These are phyloP conservation scores for Linnemannia exigua DNA, from an alignment of 192 early-diverging fungal species.

Conservation along the genomic window DNA sequence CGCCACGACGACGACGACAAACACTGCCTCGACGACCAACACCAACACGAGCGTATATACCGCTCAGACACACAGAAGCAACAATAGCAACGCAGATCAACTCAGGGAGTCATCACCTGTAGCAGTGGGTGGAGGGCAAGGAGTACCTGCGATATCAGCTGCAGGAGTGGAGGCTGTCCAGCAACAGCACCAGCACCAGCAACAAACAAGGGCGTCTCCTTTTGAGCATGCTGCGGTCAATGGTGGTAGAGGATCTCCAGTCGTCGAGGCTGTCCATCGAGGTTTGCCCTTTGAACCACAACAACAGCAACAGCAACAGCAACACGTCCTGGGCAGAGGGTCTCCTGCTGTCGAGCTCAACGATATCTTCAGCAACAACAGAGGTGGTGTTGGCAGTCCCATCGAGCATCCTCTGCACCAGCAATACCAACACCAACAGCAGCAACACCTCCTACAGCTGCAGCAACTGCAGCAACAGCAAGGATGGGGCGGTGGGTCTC, in stretches of 20 bases:
- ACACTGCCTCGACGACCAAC: not conserved
- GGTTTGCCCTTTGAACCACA: slow-evolving; percentile 4
- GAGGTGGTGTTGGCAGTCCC: not conserved
- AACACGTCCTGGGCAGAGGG: not conserved
- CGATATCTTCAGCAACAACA: not conserved
- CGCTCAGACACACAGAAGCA: not conserved
- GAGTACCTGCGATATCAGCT: not conserved
- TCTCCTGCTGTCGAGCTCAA: slow-evolving; percentile 14
- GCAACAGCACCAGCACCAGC: not conserved
- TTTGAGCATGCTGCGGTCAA: not conserved
- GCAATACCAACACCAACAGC: not conserved
- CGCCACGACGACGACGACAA: not conserved
- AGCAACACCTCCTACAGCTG: not conserved
- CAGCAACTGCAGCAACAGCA: not conserved
- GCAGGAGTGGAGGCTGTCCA: not conserved
- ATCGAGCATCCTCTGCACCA: not conserved
- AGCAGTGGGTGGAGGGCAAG: not conserved
- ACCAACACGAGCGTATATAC: not conserved
- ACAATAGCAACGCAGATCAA: slow-evolving; percentile 2
- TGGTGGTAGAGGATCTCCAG: slow-evolving; percentile 16
- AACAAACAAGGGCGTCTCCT: not conserved
- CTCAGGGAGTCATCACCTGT: not conserved
- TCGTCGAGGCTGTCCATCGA: slow-evolving; percentile 25
- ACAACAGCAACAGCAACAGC: not conserved
- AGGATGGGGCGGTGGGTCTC: not conserved